phyloP scores from a whole-genome alignment of 495 filamentous ascomycete genomes.

The Penicillium antarcticum region DNA sequence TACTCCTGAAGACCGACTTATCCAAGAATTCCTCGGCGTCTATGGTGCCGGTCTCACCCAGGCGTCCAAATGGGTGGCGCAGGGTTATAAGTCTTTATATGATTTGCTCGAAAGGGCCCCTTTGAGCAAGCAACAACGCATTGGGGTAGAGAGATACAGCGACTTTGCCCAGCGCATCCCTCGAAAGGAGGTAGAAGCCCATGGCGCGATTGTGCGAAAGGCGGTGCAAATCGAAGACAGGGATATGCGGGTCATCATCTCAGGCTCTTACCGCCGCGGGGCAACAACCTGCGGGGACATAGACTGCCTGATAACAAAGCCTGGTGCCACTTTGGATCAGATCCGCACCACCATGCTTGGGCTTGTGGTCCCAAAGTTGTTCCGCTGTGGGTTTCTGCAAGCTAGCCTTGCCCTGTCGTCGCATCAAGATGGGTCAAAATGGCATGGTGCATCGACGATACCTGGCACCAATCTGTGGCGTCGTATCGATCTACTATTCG shows the following conservation, averaged over 20 bases:
- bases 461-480: constrained; percentile 61
- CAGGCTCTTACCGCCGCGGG: constrained; percentile 86
- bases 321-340: constrained; percentile 48
- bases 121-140: constrained; percentile 68
- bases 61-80: constrained; percentile 73
- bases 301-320: constrained; percentile 81
- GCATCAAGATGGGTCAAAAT: constrained; percentile 60
- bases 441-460: constrained; percentile 81
- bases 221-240: constrained; percentile 61
- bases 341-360: constrained; percentile 64
- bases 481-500: constrained; percentile 83
- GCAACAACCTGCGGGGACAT: constrained; percentile 73
- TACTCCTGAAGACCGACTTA: constrained; percentile 59
- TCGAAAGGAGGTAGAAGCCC: constrained; percentile 67
- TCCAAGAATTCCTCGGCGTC: constrained; percentile 70
- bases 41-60: constrained; percentile 74
- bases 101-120: constrained; percentile 64
- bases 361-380: constrained; percentile 60
- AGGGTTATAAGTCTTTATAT: constrained; percentile 71
- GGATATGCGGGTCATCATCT: constrained; percentile 64
- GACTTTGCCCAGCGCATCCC: constrained; percentile 85
- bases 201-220: constrained; percentile 64
- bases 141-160: constrained; percentile 78
- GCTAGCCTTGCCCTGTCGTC: constrained; percentile 46
- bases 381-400: constrained; percentile 57